Conservation (phyloP, 148 eudicot genomes). For the Fagopyrum tataricum region DNA sequence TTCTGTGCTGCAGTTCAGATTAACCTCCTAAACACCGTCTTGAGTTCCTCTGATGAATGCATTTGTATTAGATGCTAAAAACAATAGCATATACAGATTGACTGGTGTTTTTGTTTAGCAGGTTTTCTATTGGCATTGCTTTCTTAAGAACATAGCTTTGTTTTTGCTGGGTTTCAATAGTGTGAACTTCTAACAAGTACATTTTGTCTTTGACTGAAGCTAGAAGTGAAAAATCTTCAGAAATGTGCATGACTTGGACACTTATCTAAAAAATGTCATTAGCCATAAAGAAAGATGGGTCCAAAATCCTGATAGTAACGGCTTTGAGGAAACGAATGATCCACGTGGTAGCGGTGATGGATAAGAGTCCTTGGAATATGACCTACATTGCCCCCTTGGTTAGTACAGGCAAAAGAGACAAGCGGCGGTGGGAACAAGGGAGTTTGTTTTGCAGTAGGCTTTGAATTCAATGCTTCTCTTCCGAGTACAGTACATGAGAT, state of each 20-base stretch:
- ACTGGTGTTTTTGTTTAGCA: too few relatives aligned
- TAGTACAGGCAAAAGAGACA: neutral
- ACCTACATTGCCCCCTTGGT: neutral
- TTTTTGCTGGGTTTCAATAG: too few relatives aligned
- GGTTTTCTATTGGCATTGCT: too few relatives aligned
- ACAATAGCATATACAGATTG: neutral
- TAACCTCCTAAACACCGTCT: neutral
- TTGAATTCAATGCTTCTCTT: neutral
- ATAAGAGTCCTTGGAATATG: neutral
- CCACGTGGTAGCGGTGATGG: neutral
- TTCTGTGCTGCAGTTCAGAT: neutral
- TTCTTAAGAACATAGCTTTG: too few relatives aligned
- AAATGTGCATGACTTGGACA: neutral
- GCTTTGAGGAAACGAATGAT: neutral
- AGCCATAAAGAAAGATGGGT: neutral
- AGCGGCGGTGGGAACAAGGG: constrained; percentile 1
- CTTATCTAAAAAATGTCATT: neutral
- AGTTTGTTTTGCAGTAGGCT: too few relatives aligned
- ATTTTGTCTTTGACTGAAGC: neutral
- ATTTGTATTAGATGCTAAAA: neutral
- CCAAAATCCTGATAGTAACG: neutral
- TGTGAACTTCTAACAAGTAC: neutral
- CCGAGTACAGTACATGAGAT: neutral
- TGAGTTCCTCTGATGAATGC: neutral
- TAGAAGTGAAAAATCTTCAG: neutral